phyloP scores from a whole-genome alignment of 148 eudicot species.

The Chenopodium berlandieri region DNA sequence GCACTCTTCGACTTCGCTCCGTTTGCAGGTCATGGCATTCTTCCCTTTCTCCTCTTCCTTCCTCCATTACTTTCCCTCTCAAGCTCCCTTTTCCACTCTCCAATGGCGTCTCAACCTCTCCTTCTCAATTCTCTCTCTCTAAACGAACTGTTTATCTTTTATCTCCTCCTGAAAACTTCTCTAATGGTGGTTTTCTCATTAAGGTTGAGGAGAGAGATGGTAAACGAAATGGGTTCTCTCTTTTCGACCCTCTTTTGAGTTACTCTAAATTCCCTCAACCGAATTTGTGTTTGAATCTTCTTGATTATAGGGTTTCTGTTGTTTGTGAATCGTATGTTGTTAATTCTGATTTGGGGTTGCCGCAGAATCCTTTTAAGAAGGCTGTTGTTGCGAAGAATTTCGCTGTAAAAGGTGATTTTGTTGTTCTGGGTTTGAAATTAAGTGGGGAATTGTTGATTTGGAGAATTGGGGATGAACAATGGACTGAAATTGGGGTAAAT shows the following conservation, averaged over 20 bases:
- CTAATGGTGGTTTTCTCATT: neutral
- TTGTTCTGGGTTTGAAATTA: constrained; percentile 10
- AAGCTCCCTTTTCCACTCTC: neutral
- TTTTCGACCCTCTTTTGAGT: neutral
- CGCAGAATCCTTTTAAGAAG: neutral
- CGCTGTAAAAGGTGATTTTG: constrained; percentile 1
- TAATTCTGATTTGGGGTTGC: neutral
- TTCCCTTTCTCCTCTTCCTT: neutral
- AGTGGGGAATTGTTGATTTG: constrained; percentile 3
- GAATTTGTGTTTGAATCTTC: neutral
- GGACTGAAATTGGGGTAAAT: constrained; percentile 9
- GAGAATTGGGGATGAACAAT: constrained; percentile 12
- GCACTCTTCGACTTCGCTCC: constrained; percentile 21
- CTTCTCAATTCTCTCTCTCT: neutral
- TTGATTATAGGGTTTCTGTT: neutral
- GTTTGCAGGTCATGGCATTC: constrained; percentile 26
- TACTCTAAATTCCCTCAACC: neutral
- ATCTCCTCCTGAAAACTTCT: neutral
- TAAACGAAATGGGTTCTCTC: constrained; percentile 6
- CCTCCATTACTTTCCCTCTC: constrained; percentile 8
- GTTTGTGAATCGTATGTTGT: neutral
- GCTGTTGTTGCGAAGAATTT: constrained; percentile 1
- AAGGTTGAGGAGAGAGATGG: neutral
- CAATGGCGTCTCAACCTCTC: constrained; percentile 18
- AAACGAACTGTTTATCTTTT: neutral